phyloP scores from a whole-genome alignment of 805 yeast genomes.

The Ogataea allantospora region DNA sequence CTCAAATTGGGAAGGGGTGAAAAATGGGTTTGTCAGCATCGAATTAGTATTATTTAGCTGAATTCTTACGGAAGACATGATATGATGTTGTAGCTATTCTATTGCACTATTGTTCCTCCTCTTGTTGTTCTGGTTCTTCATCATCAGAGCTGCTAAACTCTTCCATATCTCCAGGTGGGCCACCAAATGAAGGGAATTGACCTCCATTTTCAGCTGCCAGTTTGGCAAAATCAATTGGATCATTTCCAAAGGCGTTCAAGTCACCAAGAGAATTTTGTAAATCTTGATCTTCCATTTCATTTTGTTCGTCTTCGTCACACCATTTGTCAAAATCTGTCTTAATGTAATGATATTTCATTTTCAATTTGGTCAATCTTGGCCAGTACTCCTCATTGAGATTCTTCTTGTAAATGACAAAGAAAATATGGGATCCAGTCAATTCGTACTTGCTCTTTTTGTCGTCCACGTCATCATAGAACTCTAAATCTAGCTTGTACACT shows the following conservation, averaged over 20 bases:
- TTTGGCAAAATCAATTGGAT: constrained; percentile 29
- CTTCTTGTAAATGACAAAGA: constrained; percentile 68
- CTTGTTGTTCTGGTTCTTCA: constrained; percentile 27
- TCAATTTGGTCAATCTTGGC: constrained; percentile 93
- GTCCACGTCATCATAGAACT: constrained; percentile 75
- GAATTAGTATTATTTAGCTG: constrained; percentile 6
- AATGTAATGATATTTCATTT: constrained; percentile 72
- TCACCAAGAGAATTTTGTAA: constrained; percentile 23
- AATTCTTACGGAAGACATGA: background rate
- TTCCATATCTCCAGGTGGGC: constrained; percentile 28
- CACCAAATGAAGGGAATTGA: constrained; percentile 49
- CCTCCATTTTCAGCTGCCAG: constrained; percentile 38
- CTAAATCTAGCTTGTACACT: constrained; percentile 65
- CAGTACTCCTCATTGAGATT: constrained; percentile 73
- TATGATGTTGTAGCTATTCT: constrained; percentile 1
- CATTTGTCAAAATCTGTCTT: constrained; percentile 96
- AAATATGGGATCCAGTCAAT: constrained; percentile 61
- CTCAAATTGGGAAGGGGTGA: constrained; percentile 7
- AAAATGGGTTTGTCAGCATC: constrained; percentile 18
- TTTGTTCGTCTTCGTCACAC: constrained; percentile 99
- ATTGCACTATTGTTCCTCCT: constrained; percentile 9
- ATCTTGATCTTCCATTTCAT: constrained; percentile 53
- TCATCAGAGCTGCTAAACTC: constrained; percentile 32
- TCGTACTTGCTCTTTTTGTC: constrained; percentile 57
- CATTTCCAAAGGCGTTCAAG: constrained; percentile 24